Base-by-base conservation (phyloP, 1,284 basidiomycete genomes). In the Apiotrichum akiyoshidainum region DNA sequence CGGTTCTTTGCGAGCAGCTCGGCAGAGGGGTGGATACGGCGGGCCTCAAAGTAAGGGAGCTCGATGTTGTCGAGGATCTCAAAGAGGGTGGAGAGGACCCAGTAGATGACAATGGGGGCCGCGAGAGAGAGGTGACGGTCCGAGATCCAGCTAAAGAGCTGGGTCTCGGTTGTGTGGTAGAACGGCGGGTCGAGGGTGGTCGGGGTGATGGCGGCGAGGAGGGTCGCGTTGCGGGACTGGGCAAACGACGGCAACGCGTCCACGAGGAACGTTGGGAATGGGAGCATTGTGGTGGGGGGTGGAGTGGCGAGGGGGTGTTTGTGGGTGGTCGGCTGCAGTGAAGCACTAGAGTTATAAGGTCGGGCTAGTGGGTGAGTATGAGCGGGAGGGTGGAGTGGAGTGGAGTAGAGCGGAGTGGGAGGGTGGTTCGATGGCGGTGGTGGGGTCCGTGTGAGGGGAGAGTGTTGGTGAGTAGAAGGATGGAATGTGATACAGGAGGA, bases 21-120 rank as follows among this genome's bases (percentile, higher is more conserved):
- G 14, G 81, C 82, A 0, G 89, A 88, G 55, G 93, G 89, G 76
- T 99, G 95, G 55, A 99, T 86, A 42, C 92, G 84, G 75, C 90
- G 89, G 60, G 83, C 84, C 67, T 96, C 87, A 45, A 97, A 84
- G 83, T 87, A 90, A 65, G 86, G 82, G 80, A 88, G 86, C 54
- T 84, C 81, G 22, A 85, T 85, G 21, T 80, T 78, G 79, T 99
- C 95, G 68, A 99, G 83, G 35, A 79, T 68, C 72, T 92, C 86
- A 80, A 95, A 99, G 72, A 89, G 77, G 57, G 88, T 79, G 2
- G 91, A 92, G 46, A 87, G 78, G 4, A 78, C 66, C 95, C 96
- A 99, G 81, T 99, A 98, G n/a, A 86, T 84, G 59, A 88, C 58
- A 60, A 97, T 72, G 2, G 95, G 94, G 0, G 86, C 83, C 5